These are phyloP conservation scores for Sphaerostilbella broomeana DNA, from an alignment of 2,329 filamentous ascomycete species.

Conservation along the genomic window DNA sequence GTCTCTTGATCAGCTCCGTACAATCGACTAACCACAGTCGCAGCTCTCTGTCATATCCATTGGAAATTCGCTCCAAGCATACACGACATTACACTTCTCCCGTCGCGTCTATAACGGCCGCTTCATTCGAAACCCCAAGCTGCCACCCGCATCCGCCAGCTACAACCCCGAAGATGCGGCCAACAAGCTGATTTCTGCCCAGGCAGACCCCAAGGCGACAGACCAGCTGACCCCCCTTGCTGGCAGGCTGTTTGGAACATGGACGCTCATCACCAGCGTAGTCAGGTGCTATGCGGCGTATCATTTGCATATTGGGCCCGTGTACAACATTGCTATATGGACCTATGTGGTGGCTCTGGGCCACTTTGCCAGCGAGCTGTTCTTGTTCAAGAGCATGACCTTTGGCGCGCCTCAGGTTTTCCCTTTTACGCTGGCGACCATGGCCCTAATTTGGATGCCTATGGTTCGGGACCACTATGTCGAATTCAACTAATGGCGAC, in stretches of 20 bases:
- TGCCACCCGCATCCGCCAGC: constrained; percentile 33
- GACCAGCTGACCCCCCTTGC: constrained; percentile 68
- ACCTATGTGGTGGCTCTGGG: constrained; percentile 71
- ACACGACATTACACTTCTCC: constrained; percentile 72
- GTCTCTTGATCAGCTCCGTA: not conserved
- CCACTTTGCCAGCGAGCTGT: constrained; percentile 77
- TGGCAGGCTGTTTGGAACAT: constrained; percentile 77
- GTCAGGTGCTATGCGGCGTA: constrained; percentile 80
- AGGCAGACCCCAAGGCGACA: constrained; percentile 40
- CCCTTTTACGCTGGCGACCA: constrained; percentile 45
- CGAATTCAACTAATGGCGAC: constrained; percentile 25
- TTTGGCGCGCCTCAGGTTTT: constrained; percentile 52
- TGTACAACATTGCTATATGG: constrained; percentile 77
- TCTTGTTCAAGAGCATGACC: constrained; percentile 68
- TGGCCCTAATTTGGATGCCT: constrained; percentile 54
- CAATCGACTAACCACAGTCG: not conserved
- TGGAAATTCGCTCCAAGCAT: constrained; percentile 80
- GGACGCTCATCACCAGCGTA: constrained; percentile 72
- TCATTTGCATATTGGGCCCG: constrained; percentile 61
- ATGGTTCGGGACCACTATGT: constrained; percentile 67
- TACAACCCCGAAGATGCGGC: constrained; percentile 48
- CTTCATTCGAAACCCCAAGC: constrained; percentile 45
- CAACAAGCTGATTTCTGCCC: constrained; percentile 42
- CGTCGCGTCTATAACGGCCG: constrained; percentile 76
- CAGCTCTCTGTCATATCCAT: constrained; percentile 79